Evolutionary conservation across 805 yeast genomes (phyloP).

Genomic region (Wickerhamiella galacta): DNA sequence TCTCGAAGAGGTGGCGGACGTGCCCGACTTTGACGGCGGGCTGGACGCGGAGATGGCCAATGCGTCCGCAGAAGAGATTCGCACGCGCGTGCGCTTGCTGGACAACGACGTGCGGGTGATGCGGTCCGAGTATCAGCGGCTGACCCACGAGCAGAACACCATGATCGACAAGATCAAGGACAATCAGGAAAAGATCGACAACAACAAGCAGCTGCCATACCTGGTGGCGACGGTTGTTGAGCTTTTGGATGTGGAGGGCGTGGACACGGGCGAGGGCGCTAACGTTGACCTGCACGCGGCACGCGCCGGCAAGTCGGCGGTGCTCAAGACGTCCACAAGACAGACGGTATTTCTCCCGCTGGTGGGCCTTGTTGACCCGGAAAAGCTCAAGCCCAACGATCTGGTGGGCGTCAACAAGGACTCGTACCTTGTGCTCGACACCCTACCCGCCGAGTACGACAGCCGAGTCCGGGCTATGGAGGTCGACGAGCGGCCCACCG

Average conservation of each 20-base stretch:
- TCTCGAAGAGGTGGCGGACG: conserved; percentile 6
- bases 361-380: conserved; percentile 88
- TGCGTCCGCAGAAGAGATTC: conserved; percentile 66
- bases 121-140: conserved; percentile 78
- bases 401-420: conserved; percentile 96
- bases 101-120: conserved; percentile 93
- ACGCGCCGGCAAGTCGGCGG: conserved; percentile 92
- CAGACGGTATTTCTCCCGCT: conserved; percentile 94
- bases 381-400: conserved; percentile 88
- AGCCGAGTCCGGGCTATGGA: conserved; percentile 98
- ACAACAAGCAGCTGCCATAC: conserved; percentile 89
- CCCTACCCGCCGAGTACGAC: conserved; percentile 93
- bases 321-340: conserved; percentile 90
- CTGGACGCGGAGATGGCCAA: conserved; percentile 68
- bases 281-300: conserved; percentile 85
- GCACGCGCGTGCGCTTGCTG: conserved; percentile 68
- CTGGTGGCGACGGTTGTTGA: conserved; percentile 95
- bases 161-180: conserved; percentile 91
- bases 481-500: conserved; percentile 97
- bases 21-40: no score
- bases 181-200: conserved; percentile 87
- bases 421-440: conserved; percentile 81
- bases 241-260: conserved; percentile 73
- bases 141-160: conserved; percentile 80
- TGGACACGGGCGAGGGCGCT: conserved; percentile 72